Evolutionary conservation across 441 rosid genomes (phyloP), one percentile per base, ranked within the genome.

Genomic region (Populus trichocarpa): DNA sequence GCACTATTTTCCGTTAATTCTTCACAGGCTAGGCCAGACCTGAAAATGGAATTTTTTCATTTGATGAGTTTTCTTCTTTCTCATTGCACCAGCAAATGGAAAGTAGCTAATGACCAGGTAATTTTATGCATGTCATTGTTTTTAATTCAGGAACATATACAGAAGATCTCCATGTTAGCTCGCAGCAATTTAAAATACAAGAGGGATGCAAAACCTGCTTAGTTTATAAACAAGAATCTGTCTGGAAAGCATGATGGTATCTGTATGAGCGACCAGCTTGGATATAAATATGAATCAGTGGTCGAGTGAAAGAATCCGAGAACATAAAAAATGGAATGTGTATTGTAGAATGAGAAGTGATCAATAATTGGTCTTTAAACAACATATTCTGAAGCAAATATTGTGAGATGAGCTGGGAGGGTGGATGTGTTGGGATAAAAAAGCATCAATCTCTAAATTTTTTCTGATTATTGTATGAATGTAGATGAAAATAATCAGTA

Each of bases 1-100:
- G 3, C 64, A 71, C 70, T 67, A 32, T 5, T 80, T 76, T 66
- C 28, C 67, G 16, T 73, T 46, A 76, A 77, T 76, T 74, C 42
- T 73, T 80, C 42, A 50, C 89, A 92, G 95, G 95, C 93, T 53
- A 88, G 89, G 90, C 89, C 90, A 11, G 97, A 91, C 80, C 84
- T 89, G 83, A 92, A 85, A 82, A 89, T 88, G 97, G 97, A 92
- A 84, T 84, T 90, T 81, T 92, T 92, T 80, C 97, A 90, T 82
- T 80, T 92, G 81, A 89, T 86, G 90, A 88, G 93, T 82, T 92
- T 92, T 82, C 90, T 90, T 77, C 93, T 90, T 69, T 90, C 97
- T 82, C 89, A 90, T 83, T 90, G 97, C 88, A 84, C 87, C 59
- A 81, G 84, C 93, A 90, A 89, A 80, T 92, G 97, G 95, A 90